Percentiles rank a stretch among this genome's conserved stretches.
Conservation (phyloP, 345 rosid species). For the Pelargonium nanum region DNA sequence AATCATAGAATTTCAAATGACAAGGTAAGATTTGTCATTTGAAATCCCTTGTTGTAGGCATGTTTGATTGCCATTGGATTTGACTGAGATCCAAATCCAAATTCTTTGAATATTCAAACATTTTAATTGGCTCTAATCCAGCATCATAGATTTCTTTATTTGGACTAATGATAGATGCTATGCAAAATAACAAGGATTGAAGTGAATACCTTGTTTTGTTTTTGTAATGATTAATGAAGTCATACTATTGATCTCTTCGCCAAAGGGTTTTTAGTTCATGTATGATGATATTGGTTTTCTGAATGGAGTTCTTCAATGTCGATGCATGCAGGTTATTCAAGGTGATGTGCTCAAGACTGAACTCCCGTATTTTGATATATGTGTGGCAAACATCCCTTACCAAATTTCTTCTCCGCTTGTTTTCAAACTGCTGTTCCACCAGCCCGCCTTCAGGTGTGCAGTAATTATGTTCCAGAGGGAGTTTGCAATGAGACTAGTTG, state of each 20-base stretch:
- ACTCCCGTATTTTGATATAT: constrained; percentile 79
- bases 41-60: too few relatives aligned
- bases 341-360: constrained; percentile 86
- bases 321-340: constrained; percentile 57
- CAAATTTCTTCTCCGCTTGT: constrained; percentile 90
- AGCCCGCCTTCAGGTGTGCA: constrained; percentile 77
- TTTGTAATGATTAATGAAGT: too few relatives aligned
- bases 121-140: neutral
- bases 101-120: too few relatives aligned
- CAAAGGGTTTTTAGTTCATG: too few relatives aligned
- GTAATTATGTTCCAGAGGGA: constrained; percentile 89
- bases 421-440: constrained; percentile 68
- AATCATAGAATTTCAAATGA: too few relatives aligned
- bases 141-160: neutral
- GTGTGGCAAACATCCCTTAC: constrained; percentile 87
- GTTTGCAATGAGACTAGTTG: constrained; percentile 88
- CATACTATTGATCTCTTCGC: too few relatives aligned
- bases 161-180: neutral
- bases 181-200: neutral
- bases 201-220: neutral
- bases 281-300: too few relatives aligned
- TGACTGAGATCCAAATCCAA: too few relatives aligned
- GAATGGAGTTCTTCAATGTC: neutral
- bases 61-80: too few relatives aligned
- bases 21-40: too few relatives aligned